Conservation (phyloP, 2,329 filamentous ascomycete species). For the Penicillium paneum region DNA sequence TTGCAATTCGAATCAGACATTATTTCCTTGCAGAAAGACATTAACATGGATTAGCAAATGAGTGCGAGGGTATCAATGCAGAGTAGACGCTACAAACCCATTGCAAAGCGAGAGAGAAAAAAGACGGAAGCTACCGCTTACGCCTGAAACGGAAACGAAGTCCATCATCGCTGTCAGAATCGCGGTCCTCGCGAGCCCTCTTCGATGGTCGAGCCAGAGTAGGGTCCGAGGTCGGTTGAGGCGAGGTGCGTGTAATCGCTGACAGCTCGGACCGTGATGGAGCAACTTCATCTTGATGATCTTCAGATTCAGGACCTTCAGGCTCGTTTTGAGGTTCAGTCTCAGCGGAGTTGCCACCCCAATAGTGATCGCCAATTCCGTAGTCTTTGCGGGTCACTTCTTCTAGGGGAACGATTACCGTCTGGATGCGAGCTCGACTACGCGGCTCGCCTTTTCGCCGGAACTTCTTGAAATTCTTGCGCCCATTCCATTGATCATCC, state of each 20-base stretch:
- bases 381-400: conserved; percentile 69
- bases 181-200: conserved; percentile 37
- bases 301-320: conserved; percentile 20
- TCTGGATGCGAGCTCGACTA: conserved; percentile 45
- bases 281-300: conserved; percentile 4
- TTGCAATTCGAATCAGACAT: not conserved
- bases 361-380: conserved; percentile 73
- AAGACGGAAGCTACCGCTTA: conserved; percentile 30
- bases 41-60: not conserved
- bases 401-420: conserved; percentile 67
- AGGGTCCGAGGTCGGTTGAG: conserved; percentile 19
- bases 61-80: conserved; percentile 15
- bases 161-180: conserved; percentile 58
- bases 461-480: conserved; percentile 96
- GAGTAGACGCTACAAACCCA: conserved; percentile 8
- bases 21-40: not conserved
- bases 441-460: conserved; percentile 35
- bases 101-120: not conserved
- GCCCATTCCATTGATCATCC: conserved; percentile 87
- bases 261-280: conserved; percentile 12
- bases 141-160: conserved; percentile 55
- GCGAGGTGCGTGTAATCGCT: conserved; percentile 6
- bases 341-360: conserved; percentile 45
- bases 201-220: conserved; percentile 29
- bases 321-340: conserved; percentile 9